Base-by-base conservation (phyloP, 2,329 filamentous ascomycete genomes). In the Trichoderma polysporum region DNA sequence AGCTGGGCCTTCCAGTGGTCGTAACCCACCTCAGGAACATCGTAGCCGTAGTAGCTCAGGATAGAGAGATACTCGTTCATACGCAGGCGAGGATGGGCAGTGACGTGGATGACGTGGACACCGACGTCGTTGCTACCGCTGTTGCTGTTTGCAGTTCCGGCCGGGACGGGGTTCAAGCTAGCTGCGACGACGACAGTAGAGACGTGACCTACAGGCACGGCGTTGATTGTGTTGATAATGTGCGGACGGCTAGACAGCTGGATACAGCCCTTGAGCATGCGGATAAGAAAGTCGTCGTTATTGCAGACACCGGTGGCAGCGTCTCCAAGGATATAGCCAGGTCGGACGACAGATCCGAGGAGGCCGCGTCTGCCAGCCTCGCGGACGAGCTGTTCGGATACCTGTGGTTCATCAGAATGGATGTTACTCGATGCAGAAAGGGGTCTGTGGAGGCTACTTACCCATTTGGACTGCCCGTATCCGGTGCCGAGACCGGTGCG, bases 201-300 rank as follows among this genome's bases (percentile, higher is more conserved):
- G 37, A 97, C 93, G 71, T 97, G 92, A 69, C 88, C 88, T 29
- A 97, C 94, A 0, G 94, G 94, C 0, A 97, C 91, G 77, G 90
- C 88, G 81, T 97, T 98, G 78, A 97, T 88, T 0, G 92, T 92
- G 81, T 97, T 98, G 76, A 84, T 79, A 71, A 97, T 96, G 71
- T 86, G 85, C 1, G 94, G 94, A 0, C 92, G 85, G 2, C 84
- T 83, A 2, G 81, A 81, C 2, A 97, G 83, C 78, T 98, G 94
- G 59, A 97, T 82, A 73, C 93, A 97, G 66, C 93, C 94, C 81
- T 97, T 97, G 66, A 90, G 81, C 80, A 97, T 87, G 45, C 94
- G 88, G 70, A 97, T 86, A 7, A 98, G 81, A 82, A 97, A 98
- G 78, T 97, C 94, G 74, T 98, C 94, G 1, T 89, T 94, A 77